These are phyloP conservation scores for Serpula lacrymans DNA, from an alignment of 768 basidiomycete genomes.

Conservation along the genomic window DNA sequence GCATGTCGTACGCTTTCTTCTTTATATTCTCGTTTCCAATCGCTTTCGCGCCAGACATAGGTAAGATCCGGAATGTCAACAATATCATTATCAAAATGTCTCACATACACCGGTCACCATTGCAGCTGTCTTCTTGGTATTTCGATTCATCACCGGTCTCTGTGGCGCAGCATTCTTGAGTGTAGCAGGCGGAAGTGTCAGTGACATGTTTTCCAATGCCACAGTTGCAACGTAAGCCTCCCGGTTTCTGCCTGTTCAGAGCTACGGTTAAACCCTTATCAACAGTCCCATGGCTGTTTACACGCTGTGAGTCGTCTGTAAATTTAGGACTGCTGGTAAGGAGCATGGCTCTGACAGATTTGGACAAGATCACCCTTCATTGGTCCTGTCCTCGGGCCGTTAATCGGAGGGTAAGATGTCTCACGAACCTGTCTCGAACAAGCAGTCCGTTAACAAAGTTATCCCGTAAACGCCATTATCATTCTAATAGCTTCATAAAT, in stretches of 20 bases:
- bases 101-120: neutral
- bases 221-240: slow-evolving; percentile 56
- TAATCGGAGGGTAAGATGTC: slow-evolving; percentile 51
- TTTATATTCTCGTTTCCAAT: slow-evolving; percentile 67
- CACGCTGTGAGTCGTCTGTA: slow-evolving; percentile 33
- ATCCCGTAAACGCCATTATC: no score
- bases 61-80: slow-evolving; percentile 24
- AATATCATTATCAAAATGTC: neutral
- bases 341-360: no score
- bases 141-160: slow-evolving; percentile 55
- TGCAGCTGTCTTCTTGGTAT: slow-evolving; percentile 57
- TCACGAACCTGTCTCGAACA: no score
- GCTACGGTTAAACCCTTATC: slow-evolving; percentile 5
- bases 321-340: no score
- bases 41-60: slow-evolving; percentile 66
- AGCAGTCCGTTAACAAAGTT: no score
- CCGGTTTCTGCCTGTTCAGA: neutral
- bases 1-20: slow-evolving; percentile 55
- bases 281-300: slow-evolving; percentile 55
- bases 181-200: slow-evolving; percentile 59
- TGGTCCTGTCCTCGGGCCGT: slow-evolving; percentile 52
- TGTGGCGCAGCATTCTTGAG: slow-evolving; percentile 56
- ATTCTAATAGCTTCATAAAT: slow-evolving; percentile 57
- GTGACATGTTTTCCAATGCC: slow-evolving; percentile 52
- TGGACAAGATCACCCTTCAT: slow-evolving; percentile 46